Conservation (phyloP, 164 flowering plant species). For the Tetrastigma voinierianum region DNA sequence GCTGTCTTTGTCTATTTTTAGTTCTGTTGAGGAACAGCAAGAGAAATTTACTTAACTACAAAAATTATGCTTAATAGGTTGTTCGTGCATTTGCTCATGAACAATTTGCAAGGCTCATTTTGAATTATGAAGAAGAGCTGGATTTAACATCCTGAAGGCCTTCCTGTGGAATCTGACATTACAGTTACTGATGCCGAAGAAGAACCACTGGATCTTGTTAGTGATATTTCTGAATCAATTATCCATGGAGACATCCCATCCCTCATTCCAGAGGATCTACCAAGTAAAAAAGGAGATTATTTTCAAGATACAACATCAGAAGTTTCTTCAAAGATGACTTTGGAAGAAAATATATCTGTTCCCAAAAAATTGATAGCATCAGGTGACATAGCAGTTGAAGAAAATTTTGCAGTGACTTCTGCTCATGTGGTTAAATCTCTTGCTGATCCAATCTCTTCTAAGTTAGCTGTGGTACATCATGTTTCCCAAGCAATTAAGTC, state of each 20-base stretch:
- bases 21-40: neutral
- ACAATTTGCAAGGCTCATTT: conserved; percentile 91
- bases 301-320: conserved; percentile 27
- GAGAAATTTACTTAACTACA: neutral
- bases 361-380: conserved; percentile 22
- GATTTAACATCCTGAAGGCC: conserved; percentile 57
- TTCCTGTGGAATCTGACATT: conserved; percentile 57
- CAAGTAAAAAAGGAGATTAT: conserved; percentile 16
- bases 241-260: conserved; percentile 27
- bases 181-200: conserved; percentile 57
- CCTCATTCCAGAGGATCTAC: conserved; percentile 20
- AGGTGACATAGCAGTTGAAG: conserved; percentile 23
- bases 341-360: conserved; percentile 26
- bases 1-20: neutral
- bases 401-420: conserved; percentile 27
- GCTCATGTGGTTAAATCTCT: conserved; percentile 44
- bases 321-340: conserved; percentile 22
- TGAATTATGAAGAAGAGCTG: conserved; percentile 61
- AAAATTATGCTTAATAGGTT: conserved; percentile 47
- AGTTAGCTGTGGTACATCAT: conserved; percentile 94
- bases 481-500: conserved; percentile 96
- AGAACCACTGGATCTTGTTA: conserved; percentile 43
- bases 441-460: conserved; percentile 79
- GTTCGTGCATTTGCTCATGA: conserved; percentile 95
- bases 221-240: conserved; percentile 36